A percentile compares a stretch with the other conserved stretches of the same genome.
Evolutionary conservation across 306 rosid species (phyloP).

Genomic region (Cicer yamashitae): DNA sequence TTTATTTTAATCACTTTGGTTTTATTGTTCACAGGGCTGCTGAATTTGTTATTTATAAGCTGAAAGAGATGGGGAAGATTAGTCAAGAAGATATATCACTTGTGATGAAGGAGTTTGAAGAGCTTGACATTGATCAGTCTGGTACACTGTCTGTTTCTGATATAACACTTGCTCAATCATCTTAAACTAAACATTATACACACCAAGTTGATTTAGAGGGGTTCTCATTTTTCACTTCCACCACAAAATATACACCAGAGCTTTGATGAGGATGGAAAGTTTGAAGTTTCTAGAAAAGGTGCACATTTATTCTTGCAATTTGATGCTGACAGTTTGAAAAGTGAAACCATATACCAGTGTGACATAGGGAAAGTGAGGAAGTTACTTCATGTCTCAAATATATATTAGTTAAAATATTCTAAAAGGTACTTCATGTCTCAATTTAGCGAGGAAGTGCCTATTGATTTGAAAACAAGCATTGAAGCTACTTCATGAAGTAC

Average conservation of each 20-base stretch:
- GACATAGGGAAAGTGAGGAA: background rate
- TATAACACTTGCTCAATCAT: slow-evolving; percentile 67
- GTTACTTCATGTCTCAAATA: background rate
- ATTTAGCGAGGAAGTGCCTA: too few relatives aligned
- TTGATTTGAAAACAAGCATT: background rate
- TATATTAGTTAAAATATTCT: too few relatives aligned
- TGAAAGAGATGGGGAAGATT: slow-evolving; percentile 91
- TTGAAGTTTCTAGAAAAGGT: slow-evolving; percentile 28
- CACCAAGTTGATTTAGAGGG: slow-evolving; percentile 8
- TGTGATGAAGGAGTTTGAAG: slow-evolving; percentile 77
- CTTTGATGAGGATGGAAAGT: slow-evolving; percentile 21
- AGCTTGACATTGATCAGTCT: slow-evolving; percentile 88
- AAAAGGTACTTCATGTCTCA: too few relatives aligned
- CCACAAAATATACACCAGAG: background rate
- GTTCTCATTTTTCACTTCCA: slow-evolving; percentile 1
- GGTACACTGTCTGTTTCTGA: slow-evolving; percentile 76
- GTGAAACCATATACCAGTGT: background rate
- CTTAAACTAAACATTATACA: slow-evolving; percentile 27
- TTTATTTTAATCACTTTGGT: background rate
- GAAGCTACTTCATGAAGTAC: background rate
- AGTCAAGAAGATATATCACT: slow-evolving; percentile 74
- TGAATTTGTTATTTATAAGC: slow-evolving; percentile 79
- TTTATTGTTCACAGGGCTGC: slow-evolving; percentile 59
- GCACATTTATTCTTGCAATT: background rate
- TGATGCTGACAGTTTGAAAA: background rate